Evolutionary conservation across 2,329 filamentous ascomycete genomes (phyloP).

Genomic region (Ascochyta fabae): DNA sequence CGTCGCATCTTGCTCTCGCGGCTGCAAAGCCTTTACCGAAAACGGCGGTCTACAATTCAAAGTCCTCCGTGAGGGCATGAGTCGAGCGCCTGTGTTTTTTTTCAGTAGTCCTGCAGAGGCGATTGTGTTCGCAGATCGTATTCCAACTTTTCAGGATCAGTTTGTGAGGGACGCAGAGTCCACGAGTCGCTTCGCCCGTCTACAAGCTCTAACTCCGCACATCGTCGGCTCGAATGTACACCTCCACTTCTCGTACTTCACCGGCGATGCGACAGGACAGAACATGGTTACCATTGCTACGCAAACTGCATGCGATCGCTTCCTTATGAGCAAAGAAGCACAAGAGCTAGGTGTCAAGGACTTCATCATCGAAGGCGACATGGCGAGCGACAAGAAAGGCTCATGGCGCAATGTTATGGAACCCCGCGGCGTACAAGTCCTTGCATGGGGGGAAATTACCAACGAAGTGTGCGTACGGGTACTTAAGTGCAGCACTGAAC

Average conservation of each 20-base stretch:
- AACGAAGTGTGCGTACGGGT: conserved; percentile 8
- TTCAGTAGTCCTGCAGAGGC: conserved; percentile 29
- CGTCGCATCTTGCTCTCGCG: conserved; percentile 39
- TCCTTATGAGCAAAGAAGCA: conserved; percentile 15
- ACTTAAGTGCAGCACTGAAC: not conserved
- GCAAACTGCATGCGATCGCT: conserved; percentile 28
- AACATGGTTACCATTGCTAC: conserved; percentile 44
- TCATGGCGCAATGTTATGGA: conserved; percentile 30
- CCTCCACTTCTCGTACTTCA: conserved; percentile 17
- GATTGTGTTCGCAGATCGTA: not conserved
- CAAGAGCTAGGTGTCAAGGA: conserved; percentile 14
- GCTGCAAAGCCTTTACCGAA: conserved; percentile 35
- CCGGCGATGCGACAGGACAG: conserved; percentile 39
- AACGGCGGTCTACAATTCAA: conserved; percentile 25
- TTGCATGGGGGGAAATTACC: conserved; percentile 19
- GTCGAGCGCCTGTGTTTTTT: conserved; percentile 31
- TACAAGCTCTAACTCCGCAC: conserved; percentile 21
- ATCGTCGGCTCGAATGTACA: conserved; percentile 32
- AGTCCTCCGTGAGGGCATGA: conserved; percentile 26
- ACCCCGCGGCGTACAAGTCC: conserved; percentile 32
- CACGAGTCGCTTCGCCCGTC: conserved; percentile 19
- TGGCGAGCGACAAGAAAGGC: conserved; percentile 35
- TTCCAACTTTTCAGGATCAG: not conserved
- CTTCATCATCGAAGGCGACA: conserved; percentile 29
- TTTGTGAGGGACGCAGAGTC: conserved; percentile 2